Conservation (phyloP, 805 yeast species). For the Lipomyces mesembrius region DNA sequence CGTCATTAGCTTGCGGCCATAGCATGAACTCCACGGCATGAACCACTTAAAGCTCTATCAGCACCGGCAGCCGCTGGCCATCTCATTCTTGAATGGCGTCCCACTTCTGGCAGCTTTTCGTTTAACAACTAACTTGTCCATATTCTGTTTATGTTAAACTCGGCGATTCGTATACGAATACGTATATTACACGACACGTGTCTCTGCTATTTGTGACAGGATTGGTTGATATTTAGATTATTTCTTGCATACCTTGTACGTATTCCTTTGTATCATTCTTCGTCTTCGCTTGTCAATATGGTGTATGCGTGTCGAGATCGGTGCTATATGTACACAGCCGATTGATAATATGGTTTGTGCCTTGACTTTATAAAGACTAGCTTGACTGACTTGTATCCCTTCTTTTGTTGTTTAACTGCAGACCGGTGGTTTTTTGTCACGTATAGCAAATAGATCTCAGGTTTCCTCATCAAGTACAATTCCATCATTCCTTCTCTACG, state of each 20-base stretch:
- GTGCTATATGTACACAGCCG: background rate
- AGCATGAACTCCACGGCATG: background rate
- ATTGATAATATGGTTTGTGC: conserved; percentile 1
- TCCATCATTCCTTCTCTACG: background rate
- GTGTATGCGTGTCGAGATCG: background rate
- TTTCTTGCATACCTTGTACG: background rate
- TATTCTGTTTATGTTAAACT: background rate
- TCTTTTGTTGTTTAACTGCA: background rate
- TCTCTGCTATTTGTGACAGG: conserved; percentile 4
- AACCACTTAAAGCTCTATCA: background rate
- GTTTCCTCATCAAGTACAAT: background rate
- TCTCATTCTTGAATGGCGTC: background rate
- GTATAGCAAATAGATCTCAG: conserved; percentile 4
- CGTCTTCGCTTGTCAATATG: background rate
- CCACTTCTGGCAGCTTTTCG: background rate
- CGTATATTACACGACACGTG: background rate
- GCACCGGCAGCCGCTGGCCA: background rate
- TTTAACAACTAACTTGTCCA: background rate
- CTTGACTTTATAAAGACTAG: background rate
- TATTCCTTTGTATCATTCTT: background rate
- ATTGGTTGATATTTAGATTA: conserved; percentile 1
- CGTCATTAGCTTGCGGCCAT: background rate
- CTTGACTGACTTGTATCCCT: conserved; percentile 1
- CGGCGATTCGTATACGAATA: background rate
- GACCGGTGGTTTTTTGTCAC: conserved; percentile 2